Percentiles rank a stretch among this genome's conserved stretches.
phyloP scores from a whole-genome alignment of 805 yeast genomes.

The Saccharomycodes ludwigii region DNA sequence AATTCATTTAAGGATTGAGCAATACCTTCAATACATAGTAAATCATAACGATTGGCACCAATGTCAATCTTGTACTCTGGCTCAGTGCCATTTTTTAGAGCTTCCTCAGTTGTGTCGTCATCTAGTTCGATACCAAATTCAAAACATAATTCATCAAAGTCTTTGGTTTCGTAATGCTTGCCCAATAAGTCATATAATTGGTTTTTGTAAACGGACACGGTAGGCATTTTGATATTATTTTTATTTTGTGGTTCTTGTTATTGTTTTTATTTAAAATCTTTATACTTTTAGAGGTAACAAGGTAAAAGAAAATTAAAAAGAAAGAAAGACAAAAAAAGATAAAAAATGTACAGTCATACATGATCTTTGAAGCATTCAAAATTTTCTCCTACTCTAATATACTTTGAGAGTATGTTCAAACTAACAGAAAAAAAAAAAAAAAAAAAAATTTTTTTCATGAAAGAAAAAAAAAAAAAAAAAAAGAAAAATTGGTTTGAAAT shows the following conservation, averaged over 20 bases:
- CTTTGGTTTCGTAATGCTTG: conserved; percentile 61
- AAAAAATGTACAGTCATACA: too few species aligned
- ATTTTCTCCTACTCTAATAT: too few species aligned
- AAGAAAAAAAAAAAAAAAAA: background rate
- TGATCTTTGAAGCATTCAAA: too few species aligned
- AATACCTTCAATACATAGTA: conserved; percentile 97
- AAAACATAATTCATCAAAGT: conserved; percentile 93
- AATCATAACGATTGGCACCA: conserved; percentile 97
- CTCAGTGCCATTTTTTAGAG: conserved; percentile 33
- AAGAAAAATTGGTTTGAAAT: background rate
- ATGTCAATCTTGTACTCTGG: conserved; percentile 96
- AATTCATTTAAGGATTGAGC: conserved; percentile 90
- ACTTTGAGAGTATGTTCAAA: background rate
- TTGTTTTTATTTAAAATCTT: background rate
- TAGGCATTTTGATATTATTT: conserved; percentile 65
- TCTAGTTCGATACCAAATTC: conserved; percentile 96
- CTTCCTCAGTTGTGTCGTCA: conserved; percentile 80
- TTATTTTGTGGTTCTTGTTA: background rate
- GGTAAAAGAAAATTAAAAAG: too few species aligned
- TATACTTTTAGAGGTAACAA: too few species aligned
- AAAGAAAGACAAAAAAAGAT: too few species aligned
- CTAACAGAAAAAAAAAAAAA: conserved; percentile 1
- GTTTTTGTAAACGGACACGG: conserved; percentile 87
- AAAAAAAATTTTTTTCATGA: background rate
- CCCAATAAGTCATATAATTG: conserved; percentile 80